phyloP scores from a whole-genome alignment of 2,329 filamentous ascomycete species.

The Penicillium brasilianum region DNA sequence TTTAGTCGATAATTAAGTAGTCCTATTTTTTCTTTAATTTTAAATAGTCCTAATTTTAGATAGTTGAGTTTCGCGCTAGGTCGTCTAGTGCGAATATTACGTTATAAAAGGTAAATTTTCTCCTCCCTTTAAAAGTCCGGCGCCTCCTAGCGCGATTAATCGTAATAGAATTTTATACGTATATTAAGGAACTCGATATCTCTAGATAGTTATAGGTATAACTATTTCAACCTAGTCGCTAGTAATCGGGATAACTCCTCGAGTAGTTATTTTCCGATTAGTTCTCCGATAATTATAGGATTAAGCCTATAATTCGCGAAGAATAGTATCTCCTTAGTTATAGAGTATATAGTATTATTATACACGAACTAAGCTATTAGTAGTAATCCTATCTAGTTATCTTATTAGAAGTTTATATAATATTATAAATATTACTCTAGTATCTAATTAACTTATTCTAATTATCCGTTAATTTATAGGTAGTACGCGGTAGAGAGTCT shows the following conservation, averaged over 20 bases:
- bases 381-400: neutral
- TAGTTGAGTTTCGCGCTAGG: neutral
- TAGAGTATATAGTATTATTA: neutral
- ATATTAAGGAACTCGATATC: neutral
- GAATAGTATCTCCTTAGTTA: neutral
- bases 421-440: neutral
- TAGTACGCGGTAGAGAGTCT: neutral
- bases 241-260: neutral
- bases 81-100: neutral
- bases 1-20: neutral
- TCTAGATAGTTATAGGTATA: neutral
- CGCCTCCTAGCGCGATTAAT: neutral
- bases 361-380: neutral
- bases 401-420: neutral
- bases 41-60: neutral
- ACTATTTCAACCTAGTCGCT: neutral
- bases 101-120: neutral
- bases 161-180: neutral
- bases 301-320: neutral
- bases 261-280: neutral
- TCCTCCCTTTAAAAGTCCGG: neutral
- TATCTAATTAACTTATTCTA: neutral
- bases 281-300: neutral
- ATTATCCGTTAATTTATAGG: neutral
- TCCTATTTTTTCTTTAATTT: too few relatives aligned